These are phyloP conservation scores for Monilinia polystroma DNA, from an alignment of 2,329 filamentous ascomycete species.

Conservation along the genomic window DNA sequence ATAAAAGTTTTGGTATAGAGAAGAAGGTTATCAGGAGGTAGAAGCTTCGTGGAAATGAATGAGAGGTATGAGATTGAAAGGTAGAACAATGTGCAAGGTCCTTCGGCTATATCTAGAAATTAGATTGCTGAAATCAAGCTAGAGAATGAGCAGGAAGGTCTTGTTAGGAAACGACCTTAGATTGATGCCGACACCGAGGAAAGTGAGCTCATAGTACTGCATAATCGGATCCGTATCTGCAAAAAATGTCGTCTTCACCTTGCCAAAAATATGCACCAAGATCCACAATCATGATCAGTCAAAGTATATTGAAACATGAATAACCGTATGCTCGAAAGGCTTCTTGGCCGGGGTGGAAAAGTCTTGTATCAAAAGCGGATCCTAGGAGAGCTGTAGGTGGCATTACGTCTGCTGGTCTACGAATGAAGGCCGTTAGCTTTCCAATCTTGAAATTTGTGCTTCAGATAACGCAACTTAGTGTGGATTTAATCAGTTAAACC, in stretches of 20 bases:
- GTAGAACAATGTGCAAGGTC: background rate
- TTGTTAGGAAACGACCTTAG: constrained; percentile 18
- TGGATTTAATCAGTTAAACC: constrained; percentile 16
- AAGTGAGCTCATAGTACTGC: constrained; percentile 19
- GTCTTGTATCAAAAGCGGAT: constrained; percentile 36
- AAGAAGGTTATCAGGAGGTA: no score
- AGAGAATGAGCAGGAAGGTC: constrained; percentile 32
- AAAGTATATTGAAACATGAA: constrained; percentile 29
- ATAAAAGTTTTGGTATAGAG: background rate
- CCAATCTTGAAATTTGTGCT: constrained; percentile 8
- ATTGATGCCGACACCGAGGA: constrained; percentile 12
- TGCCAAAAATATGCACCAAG: constrained; percentile 2
- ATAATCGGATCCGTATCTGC: constrained; percentile 17
- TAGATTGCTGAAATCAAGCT: constrained; percentile 32
- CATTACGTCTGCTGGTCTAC: background rate
- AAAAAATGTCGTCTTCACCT: constrained; percentile 14
- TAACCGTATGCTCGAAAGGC: constrained; percentile 26
- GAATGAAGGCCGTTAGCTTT: constrained; percentile 7
- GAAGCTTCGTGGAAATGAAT: background rate
- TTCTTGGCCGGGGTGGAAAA: constrained; percentile 30
- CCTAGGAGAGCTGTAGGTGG: constrained; percentile 8
- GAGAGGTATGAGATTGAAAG: constrained; percentile 2
- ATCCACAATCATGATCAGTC: constrained; percentile 13
- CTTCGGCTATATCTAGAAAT: constrained; percentile 36
- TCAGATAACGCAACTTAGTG: constrained; percentile 31